Percentiles rank a stretch among this genome's conserved stretches.
These are phyloP conservation scores for Moelleriella libera DNA, from an alignment of 2,329 filamentous ascomycete species.

Conservation along the genomic window DNA sequence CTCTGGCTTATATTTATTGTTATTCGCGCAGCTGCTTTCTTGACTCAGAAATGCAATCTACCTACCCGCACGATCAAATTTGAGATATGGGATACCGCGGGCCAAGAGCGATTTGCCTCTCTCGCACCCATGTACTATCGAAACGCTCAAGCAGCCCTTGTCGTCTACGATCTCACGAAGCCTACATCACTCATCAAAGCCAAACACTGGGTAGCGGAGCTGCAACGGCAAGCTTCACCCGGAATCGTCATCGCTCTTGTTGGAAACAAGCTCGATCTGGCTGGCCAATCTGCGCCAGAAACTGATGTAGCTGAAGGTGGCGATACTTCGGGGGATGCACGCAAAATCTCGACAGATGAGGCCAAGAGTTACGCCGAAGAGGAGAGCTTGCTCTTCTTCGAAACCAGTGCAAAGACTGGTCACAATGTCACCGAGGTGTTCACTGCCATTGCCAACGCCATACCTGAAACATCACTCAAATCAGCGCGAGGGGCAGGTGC, in stretches of 20 bases:
- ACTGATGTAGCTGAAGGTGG: conserved; percentile 38
- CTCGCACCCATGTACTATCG: conserved; percentile 99
- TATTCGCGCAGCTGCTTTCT: conserved; percentile 61
- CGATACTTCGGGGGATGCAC: conserved; percentile 55
- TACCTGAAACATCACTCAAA: conserved; percentile 93
- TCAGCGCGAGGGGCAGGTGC: conserved; percentile 63
- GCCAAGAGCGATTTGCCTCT: conserved; percentile 92
- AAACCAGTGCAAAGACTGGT: conserved; percentile 95
- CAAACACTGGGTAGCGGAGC: conserved; percentile 96
- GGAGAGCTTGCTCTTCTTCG: conserved; percentile 87
- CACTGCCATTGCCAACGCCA: conserved; percentile 94
- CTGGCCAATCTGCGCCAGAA: conserved; percentile 39
- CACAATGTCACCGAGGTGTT: conserved; percentile 93
- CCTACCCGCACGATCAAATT: conserved; percentile 86
- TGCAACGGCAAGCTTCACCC: conserved; percentile 89
- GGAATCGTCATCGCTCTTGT: conserved; percentile 96
- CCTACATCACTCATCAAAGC: conserved; percentile 90
- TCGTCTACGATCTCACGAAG: conserved; percentile 98
- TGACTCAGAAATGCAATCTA: conserved; percentile 97
- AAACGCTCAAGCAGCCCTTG: conserved; percentile 92
- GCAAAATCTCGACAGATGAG: conserved; percentile 83
- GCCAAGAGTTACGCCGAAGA: conserved; percentile 90
- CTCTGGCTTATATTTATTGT: background rate
- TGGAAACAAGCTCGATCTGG: conserved; percentile 91
- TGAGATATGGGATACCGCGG: conserved; percentile 96